Base-by-base conservation (phyloP, 352 stramenopile species). In the Phytophthora syringae region DNA sequence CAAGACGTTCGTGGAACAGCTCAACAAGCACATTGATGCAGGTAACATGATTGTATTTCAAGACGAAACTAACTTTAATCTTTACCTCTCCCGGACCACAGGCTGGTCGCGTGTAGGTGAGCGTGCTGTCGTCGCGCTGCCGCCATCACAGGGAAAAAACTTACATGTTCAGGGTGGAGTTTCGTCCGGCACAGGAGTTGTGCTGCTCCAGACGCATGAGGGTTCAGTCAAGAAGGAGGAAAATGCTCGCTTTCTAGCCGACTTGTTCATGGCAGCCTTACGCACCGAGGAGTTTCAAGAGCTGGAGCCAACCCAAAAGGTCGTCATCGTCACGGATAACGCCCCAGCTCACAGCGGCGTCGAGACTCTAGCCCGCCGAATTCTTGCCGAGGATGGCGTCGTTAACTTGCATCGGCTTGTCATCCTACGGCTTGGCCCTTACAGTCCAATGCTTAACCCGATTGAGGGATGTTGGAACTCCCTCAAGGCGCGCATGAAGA, bases 181-280 rank as follows among this genome's bases (percentile, higher is more conserved):
- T 9, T 45, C 39, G 16, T 45, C 39, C 13, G 39, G 39, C n/a
- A 45, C 39, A 15, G 39, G 39, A 9, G 10, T 12, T 45, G 16
- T 45, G 3, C n/a, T 25, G 16, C 27, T 32, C 27, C 27, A 32
- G 27, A 32, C 27, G 27, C 5, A 32, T 32, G 27, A 32, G 27
- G 27, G 6, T 24, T 45, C 39, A 45, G 15, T 25, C n/a, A 25
- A 45, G 9, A 45, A 45, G 39, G n/a, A 25, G 10, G 39, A 45
- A 12, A 45, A 45, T 45, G 39, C 39, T 45, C 39, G 39, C 16
- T 45, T 45, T 45, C 39, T 45, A 45, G 39, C 39, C 16, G 39
- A 45, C 39, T 22, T 45, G 6, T 45, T 45, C 39, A 45, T 45
- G 39, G 15, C 39, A 45, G 39, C 39, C 13, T 2, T 25, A 12